These are phyloP conservation scores for Ascoidea tarda DNA, from an alignment of 805 yeast genomes.

Conservation along the genomic window DNA sequence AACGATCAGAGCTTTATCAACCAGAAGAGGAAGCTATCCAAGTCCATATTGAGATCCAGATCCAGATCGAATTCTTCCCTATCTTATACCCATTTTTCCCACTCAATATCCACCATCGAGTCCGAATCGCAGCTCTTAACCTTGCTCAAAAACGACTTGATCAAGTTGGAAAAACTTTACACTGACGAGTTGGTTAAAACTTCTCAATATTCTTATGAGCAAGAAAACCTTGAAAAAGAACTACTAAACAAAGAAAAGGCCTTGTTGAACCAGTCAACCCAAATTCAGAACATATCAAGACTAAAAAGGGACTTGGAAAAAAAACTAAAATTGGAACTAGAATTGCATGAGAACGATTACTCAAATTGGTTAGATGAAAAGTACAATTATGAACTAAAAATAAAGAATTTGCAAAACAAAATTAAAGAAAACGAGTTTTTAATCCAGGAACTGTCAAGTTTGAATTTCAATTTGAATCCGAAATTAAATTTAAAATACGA, in stretches of 20 bases:
- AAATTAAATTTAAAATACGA: no score
- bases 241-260: slow-evolving; percentile 6
- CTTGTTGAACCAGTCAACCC: slow-evolving; percentile 4
- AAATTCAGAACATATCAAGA: slow-evolving; percentile 1
- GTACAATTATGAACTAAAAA: slow-evolving; percentile 4
- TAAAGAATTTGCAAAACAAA: not conserved
- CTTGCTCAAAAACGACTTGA: slow-evolving; percentile 13
- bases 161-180: slow-evolving; percentile 7
- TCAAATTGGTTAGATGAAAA: slow-evolving; percentile 9
- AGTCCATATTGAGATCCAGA: no score
- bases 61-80: no score
- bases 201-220: slow-evolving; percentile 3
- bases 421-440: not conserved
- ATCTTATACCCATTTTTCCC: no score
- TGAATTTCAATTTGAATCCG: no score
- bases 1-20: no score
- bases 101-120: no score
- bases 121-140: no score
- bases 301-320: slow-evolving; percentile 5
- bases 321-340: slow-evolving; percentile 3
- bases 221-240: slow-evolving; percentile 4
- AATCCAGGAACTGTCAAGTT: no score
- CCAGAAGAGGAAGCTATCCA: no score
- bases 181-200: slow-evolving; percentile 2
- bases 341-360: slow-evolving; percentile 6